These are phyloP conservation scores for Torulaspora globosa DNA, from an alignment of 1,139 yeast genomes.

Conservation along the genomic window DNA sequence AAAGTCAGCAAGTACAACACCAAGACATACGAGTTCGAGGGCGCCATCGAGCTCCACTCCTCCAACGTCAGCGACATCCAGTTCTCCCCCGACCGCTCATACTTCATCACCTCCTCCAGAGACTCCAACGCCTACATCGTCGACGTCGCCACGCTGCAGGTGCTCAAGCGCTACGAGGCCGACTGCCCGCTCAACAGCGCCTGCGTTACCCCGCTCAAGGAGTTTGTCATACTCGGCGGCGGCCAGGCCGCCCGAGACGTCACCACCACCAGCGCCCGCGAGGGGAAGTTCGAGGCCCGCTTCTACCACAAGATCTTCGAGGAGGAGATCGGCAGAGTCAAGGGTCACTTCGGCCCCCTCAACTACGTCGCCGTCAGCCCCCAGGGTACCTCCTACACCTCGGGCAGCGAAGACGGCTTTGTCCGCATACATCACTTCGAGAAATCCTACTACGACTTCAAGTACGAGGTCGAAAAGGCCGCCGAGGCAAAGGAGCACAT, in stretches of 20 bases:
- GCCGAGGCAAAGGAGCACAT: conserved; percentile 44
- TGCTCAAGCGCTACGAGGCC: conserved; percentile 72
- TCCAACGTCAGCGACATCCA: conserved; percentile 82
- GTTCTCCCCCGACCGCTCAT: conserved; percentile 79
- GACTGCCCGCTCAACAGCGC: conserved; percentile 97
- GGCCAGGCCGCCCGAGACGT: conserved; percentile 99
- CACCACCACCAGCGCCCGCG: conserved; percentile 88
- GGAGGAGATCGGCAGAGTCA: conserved; percentile 94
- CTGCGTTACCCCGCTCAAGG: conserved; percentile 86
- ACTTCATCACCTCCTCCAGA: conserved; percentile 88
- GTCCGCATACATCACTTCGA: conserved; percentile 93
- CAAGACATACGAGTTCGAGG: conserved; percentile 57
- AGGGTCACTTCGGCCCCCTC: conserved; percentile 98
- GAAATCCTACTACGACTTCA: conserved; percentile 85
- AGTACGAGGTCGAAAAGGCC: conserved; percentile 86
- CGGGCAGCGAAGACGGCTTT: conserved; percentile 98
- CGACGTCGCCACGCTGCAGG: conserved; percentile 70
- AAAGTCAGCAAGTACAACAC: conserved; percentile 75
- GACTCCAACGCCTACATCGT: conserved; percentile 83
- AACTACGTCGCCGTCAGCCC: conserved; percentile 94
- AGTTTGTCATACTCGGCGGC: conserved; percentile 92
- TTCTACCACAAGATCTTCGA: conserved; percentile 91
- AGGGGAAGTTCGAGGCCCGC: conserved; percentile 96
- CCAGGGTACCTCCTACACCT: conserved; percentile 84
- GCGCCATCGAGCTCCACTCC: conserved; percentile 64